Conservation (phyloP, 177 flowering plant genomes). For the Vitis hybrid region DNA sequence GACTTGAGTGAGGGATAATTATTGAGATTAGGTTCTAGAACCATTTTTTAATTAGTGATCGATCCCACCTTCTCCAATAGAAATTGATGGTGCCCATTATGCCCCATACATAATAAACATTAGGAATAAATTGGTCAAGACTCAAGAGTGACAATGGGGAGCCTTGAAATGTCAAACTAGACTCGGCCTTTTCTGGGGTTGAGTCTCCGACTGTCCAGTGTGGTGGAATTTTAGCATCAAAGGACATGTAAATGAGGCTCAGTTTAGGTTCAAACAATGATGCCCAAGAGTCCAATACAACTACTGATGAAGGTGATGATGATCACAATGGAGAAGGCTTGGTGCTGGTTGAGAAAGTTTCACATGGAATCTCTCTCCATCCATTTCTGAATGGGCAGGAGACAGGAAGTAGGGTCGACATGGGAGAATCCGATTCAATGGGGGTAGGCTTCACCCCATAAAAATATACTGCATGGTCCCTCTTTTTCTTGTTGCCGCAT, state of each 20-base stretch:
- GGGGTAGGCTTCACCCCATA: constrained; percentile 7
- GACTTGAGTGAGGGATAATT: background rate
- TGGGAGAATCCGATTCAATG: constrained; percentile 30
- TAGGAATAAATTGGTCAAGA: background rate
- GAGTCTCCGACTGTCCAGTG: too few species aligned
- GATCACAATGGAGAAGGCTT: too few species aligned
- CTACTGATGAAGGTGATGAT: too few species aligned
- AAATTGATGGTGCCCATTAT: background rate
- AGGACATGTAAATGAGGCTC: too few species aligned
- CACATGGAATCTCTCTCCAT: constrained; percentile 8
- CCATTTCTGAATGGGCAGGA: background rate
- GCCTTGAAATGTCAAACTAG: too few species aligned
- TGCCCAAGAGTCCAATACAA: too few species aligned
- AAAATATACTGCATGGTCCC: constrained; percentile 22
- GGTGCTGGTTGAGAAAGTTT: background rate
- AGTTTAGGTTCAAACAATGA: too few species aligned
- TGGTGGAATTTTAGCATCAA: too few species aligned
- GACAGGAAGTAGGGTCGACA: background rate
- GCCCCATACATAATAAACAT: background rate
- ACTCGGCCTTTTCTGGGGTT: too few species aligned
- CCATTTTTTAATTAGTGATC: background rate
- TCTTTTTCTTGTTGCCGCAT: constrained; percentile 29
- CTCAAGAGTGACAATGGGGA: too few species aligned
- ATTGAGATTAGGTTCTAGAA: background rate
- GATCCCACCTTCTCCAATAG: background rate